These are phyloP conservation scores for Lyophyllum semitale DNA, from an alignment of 768 basidiomycete genomes.

Conservation along the genomic window DNA sequence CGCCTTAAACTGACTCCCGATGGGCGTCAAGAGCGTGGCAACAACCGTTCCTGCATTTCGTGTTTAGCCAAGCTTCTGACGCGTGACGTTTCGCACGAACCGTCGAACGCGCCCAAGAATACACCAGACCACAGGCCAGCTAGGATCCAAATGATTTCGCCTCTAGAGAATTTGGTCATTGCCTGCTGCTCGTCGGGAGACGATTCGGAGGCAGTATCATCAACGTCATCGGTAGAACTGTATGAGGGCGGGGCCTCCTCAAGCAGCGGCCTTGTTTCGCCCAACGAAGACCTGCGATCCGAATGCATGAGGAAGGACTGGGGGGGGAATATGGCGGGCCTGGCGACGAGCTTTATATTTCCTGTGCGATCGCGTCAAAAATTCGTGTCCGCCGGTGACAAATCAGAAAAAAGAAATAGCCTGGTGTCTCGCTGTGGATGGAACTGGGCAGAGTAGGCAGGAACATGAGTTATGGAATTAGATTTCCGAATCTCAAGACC, in stretches of 20 bases:
- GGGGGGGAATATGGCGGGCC: conserved; percentile 16
- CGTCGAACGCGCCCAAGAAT: conserved; percentile 83
- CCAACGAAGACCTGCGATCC: conserved; percentile 44
- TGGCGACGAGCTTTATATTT: conserved; percentile 28
- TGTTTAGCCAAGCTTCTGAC: conserved; percentile 9
- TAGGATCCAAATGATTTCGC: conserved; percentile 71
- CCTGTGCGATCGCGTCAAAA: conserved; percentile 25
- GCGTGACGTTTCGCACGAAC: conserved; percentile 38
- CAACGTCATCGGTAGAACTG: conserved; percentile 43
- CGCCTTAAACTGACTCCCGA: conserved; percentile 83
- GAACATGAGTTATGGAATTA: conserved; percentile 37
- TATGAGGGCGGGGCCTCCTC: conserved; percentile 50
- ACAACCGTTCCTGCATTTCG: conserved; percentile 71
- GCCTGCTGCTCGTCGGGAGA: conserved; percentile 31
- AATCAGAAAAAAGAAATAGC: conserved; percentile 28
- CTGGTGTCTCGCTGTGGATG: conserved; percentile 20
- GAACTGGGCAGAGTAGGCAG: conserved; percentile 25
- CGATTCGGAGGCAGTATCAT: conserved; percentile 28
- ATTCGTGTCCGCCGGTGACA: conserved; percentile 35
- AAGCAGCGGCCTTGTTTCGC: conserved; percentile 62
- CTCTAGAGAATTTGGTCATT: conserved; percentile 48
- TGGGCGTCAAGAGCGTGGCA: conserved; percentile 81
- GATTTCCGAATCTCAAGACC: conserved; percentile 33
- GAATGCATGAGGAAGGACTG: conserved; percentile 44
- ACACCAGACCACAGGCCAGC: conserved; percentile 82